phyloP scores from a whole-genome alignment of 768 basidiomycete species.

The Hydnomerulius pinastri region DNA sequence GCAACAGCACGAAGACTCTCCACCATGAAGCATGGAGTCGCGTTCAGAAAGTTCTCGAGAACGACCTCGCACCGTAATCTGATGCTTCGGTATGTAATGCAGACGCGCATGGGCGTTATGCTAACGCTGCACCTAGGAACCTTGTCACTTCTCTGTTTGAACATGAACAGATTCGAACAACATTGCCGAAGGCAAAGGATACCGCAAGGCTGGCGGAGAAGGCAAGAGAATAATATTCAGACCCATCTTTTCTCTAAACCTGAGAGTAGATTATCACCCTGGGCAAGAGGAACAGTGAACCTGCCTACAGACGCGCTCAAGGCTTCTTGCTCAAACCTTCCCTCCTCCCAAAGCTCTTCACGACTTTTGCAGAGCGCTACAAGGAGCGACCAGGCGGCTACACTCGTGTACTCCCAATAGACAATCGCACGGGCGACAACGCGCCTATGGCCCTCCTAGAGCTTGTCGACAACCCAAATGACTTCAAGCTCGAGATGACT shows the following conservation, averaged over 20 bases:
- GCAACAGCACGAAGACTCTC: neutral
- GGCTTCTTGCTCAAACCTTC: conserved; percentile 75
- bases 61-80: conserved; percentile 90
- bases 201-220: conserved; percentile 91
- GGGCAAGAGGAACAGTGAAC: conserved; percentile 80
- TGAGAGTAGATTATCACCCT: conserved; percentile 77
- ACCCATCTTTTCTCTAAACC: conserved; percentile 8
- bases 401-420: conserved; percentile 90
- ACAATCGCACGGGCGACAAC: conserved; percentile 89
- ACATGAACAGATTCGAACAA: conserved; percentile 95
- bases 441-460: conserved; percentile 91
- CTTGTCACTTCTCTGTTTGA: conserved; percentile 92
- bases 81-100: conserved; percentile 74
- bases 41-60: conserved; percentile 90
- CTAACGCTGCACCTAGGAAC: conserved; percentile 56
- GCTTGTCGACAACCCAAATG: conserved; percentile 91
- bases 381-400: conserved; percentile 86
- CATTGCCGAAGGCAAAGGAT: conserved; percentile 92
- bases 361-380: conserved; percentile 79
- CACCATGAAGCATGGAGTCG: conserved; percentile 91
- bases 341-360: conserved; percentile 82
- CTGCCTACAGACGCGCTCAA: conserved; percentile 70
- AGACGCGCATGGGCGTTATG: neutral
- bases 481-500: conserved; percentile 86
- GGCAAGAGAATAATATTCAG: conserved; percentile 40